Evolutionary conservation across 2,329 filamentous ascomycete genomes (phyloP).

Genomic region (Fusarium sp.): DNA sequence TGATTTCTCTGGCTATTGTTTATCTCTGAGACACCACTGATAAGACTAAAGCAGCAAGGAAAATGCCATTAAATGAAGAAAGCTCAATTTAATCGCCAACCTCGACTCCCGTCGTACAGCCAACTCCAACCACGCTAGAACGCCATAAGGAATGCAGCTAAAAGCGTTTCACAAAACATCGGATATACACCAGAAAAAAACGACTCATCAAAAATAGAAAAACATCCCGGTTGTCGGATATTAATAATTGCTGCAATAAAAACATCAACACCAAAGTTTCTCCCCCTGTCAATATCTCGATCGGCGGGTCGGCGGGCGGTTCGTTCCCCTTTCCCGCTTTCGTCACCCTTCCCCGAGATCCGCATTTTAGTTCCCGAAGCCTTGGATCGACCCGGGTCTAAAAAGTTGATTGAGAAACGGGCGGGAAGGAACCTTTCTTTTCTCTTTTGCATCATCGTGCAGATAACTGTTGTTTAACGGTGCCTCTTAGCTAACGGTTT

Average conservation of each 20-base stretch:
- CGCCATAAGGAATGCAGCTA: background rate
- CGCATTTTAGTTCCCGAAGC: conserved; percentile 13
- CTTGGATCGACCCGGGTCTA: background rate
- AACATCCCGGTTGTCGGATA: background rate
- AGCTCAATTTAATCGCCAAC: background rate
- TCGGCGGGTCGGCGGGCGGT: background rate
- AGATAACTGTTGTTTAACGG: background rate
- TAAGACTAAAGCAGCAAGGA: background rate
- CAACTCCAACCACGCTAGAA: background rate
- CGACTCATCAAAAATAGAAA: background rate
- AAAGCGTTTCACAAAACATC: background rate
- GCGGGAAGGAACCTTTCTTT: background rate
- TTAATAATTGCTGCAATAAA: background rate
- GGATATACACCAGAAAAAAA: background rate
- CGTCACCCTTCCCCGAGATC: conserved; percentile 22
- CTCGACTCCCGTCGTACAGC: background rate
- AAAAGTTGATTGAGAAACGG: background rate
- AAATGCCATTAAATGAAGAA: too few species aligned
- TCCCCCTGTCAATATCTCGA: background rate
- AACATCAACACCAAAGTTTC: background rate
- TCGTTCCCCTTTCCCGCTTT: background rate
- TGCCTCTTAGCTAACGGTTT: background rate
- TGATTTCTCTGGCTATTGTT: background rate
- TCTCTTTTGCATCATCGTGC: conserved; percentile 1
- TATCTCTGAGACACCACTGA: background rate